Conservation (phyloP, 179 eudicot genomes). For the Silene coronaria region DNA sequence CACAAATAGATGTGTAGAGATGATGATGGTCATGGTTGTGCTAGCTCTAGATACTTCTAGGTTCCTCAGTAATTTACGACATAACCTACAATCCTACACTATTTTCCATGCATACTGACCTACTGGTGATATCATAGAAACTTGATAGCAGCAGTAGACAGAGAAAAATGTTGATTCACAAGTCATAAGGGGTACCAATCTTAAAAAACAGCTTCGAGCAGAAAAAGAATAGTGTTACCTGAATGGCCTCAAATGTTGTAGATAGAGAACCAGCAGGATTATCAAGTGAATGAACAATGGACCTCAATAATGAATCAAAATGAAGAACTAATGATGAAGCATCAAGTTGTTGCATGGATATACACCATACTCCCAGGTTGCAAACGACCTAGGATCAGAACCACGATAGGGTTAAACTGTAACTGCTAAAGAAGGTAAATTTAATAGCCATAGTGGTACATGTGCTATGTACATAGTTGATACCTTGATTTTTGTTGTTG, state of each 20-base stretch:
- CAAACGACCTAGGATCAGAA: constrained; percentile 54
- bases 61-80: not conserved
- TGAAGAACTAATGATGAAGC: constrained; percentile 37
- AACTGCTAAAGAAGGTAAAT: not conserved
- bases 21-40: not conserved
- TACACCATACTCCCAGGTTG: constrained; percentile 84
- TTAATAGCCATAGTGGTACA: not conserved
- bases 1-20: not conserved
- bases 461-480: not conserved
- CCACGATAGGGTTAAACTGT: constrained; percentile 17
- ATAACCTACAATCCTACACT: not conserved
- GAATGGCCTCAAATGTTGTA: constrained; percentile 80
- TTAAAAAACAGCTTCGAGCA: not conserved
- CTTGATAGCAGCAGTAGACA: not conserved
- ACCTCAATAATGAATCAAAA: constrained; percentile 54
- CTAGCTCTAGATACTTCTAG: not conserved
- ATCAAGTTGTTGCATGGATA: constrained; percentile 71
- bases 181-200: not conserved
- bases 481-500: constrained; percentile 60
- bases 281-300: constrained; percentile 68
- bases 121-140: not conserved
- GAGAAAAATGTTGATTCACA: not conserved
- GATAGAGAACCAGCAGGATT: constrained; percentile 80
- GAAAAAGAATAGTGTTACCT: constrained; percentile 37
- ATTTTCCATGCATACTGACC: not conserved